These are phyloP conservation scores for Colletotrichum viniferum DNA, from an alignment of 2,329 filamentous ascomycete genomes.

Conservation along the genomic window DNA sequence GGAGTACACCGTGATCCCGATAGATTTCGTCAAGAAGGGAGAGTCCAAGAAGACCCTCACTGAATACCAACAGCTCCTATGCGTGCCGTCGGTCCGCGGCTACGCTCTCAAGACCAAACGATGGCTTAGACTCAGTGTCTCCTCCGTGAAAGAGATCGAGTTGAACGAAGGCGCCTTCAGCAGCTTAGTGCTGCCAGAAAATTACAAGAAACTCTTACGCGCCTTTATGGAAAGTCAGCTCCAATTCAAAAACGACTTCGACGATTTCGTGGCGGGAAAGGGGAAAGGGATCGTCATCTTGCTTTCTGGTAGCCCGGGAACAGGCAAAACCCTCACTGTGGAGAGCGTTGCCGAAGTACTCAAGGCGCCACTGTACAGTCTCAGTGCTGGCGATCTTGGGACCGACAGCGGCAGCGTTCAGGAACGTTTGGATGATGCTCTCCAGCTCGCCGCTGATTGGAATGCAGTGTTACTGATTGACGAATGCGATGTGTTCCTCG, in stretches of 20 bases:
- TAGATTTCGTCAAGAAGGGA: neutral
- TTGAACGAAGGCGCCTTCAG: slow-evolving; percentile 54
- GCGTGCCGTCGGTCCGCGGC: slow-evolving; percentile 39
- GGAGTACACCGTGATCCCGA: neutral
- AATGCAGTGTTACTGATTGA: slow-evolving; percentile 84
- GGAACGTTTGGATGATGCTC: neutral
- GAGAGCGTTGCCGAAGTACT: neutral
- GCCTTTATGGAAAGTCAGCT: slow-evolving; percentile 52
- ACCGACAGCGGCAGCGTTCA: neutral
- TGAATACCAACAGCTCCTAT: slow-evolving; percentile 38
- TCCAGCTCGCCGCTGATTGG: slow-evolving; percentile 52
- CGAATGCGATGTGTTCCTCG: slow-evolving; percentile 83
- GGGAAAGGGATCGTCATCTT: slow-evolving; percentile 2
- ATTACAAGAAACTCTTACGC: slow-evolving; percentile 54
- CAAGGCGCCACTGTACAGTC: neutral
- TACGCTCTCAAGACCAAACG: slow-evolving; percentile 31
- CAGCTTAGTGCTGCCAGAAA: slow-evolving; percentile 49
- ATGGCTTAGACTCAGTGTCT: slow-evolving; percentile 44
- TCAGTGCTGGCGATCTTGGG: neutral
- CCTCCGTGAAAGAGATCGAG: slow-evolving; percentile 44
- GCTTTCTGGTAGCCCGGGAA: slow-evolving; percentile 1
- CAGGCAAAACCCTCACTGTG: slow-evolving; percentile 23
- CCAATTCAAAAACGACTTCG: slow-evolving; percentile 42
- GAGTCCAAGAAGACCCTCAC: neutral
- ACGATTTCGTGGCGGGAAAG: slow-evolving; percentile 34